Conservation (phyloP, 73 alveolate genomes). For the Paramecium biaurelia region DNA sequence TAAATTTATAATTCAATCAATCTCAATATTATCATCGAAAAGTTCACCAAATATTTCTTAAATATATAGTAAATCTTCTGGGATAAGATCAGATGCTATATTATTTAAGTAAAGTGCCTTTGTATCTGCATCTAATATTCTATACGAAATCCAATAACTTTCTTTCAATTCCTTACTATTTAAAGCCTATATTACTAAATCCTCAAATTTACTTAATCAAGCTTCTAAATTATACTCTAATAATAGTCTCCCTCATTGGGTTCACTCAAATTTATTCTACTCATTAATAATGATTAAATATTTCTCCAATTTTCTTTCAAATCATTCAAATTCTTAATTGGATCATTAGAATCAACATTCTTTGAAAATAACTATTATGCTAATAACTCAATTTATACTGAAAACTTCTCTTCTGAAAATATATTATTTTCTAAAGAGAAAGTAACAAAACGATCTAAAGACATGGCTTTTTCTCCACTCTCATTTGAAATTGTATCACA, state of each 20-base stretch:
- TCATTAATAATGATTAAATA: not conserved
- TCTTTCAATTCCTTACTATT: not conserved
- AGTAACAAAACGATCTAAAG: slow-evolving; percentile 9
- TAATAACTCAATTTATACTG: not conserved
- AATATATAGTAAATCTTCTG: not conserved
- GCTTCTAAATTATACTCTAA: not conserved
- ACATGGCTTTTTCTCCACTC: slow-evolving; percentile 32
- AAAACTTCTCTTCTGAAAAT: not conserved
- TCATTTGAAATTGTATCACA: slow-evolving; percentile 32
- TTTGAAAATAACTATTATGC: not conserved
- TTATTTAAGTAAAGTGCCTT: not conserved
- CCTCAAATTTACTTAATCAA: not conserved
- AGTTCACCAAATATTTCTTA: not conserved
- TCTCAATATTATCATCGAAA: not conserved
- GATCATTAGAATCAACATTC: not conserved
- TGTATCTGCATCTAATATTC: slow-evolving; percentile 23
- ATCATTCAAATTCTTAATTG: not conserved
- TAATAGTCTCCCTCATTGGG: not conserved
- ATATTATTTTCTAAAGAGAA: not conserved
- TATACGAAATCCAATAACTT: not conserved
- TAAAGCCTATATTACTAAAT: not conserved
- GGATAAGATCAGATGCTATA: not conserved
- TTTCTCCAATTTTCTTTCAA: not conserved
- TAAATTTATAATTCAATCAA: not conserved
- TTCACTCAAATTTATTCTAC: not conserved